Percentiles rank a stretch among this genome's conserved stretches.
These are phyloP conservation scores for Perkinsus olseni DNA, from an alignment of 169 alveolate species.

Conservation along the genomic window DNA sequence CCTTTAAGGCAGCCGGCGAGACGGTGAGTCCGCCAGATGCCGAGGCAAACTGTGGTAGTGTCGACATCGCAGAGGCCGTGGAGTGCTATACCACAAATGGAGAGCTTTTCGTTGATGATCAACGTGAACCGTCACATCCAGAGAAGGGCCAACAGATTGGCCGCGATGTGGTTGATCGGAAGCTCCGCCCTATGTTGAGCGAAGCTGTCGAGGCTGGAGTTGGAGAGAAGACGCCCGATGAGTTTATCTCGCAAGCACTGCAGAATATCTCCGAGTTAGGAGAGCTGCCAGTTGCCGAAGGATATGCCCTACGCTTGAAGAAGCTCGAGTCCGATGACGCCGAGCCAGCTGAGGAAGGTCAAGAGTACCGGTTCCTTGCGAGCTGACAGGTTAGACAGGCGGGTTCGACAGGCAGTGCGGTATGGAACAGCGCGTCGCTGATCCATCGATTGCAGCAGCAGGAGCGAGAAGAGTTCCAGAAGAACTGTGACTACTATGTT, in stretches of 20 bases:
- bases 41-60: neutral
- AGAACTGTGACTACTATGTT: neutral
- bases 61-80: neutral
- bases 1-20: neutral
- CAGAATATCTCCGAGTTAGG: neutral
- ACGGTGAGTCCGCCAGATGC: neutral
- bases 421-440: neutral
- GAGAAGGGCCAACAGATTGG: neutral
- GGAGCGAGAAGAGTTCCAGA: neutral
- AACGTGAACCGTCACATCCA: neutral
- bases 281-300: neutral
- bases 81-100: neutral
- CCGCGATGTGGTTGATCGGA: neutral
- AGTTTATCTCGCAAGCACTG: neutral
- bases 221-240: neutral
- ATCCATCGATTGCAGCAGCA: neutral
- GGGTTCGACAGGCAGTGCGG: neutral
- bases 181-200: neutral
- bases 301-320: neutral
- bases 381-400: neutral
- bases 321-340: neutral
- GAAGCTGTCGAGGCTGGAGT: neutral
- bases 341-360: neutral
- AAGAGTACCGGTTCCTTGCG: neutral
- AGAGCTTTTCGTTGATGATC: neutral